Evolutionary conservation across 169 alveolate species (phyloP).

Genomic region (Plasmodium malariae): DNA sequence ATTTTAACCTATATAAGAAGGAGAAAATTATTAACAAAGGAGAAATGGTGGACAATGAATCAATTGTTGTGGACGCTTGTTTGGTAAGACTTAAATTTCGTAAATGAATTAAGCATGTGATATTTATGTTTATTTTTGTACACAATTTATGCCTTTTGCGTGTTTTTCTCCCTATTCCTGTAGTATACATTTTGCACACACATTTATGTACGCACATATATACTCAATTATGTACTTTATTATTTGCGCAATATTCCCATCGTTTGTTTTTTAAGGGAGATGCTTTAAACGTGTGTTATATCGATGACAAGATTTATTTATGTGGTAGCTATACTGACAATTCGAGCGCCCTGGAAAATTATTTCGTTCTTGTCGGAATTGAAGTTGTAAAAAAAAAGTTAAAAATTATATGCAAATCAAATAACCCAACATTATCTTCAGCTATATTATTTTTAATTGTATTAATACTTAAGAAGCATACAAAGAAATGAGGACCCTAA

Average conservation of each 20-base stretch:
- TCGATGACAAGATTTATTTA: constrained; percentile 45
- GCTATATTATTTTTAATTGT: constrained; percentile 64
- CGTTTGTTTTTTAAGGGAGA: constrained; percentile 17
- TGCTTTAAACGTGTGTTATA: constrained; percentile 35
- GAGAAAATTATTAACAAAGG: constrained; percentile 41
- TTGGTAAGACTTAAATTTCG: too few relatives aligned
- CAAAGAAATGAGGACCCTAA: not conserved
- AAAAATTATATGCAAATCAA: constrained; percentile 53
- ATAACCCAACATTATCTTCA: constrained; percentile 59
- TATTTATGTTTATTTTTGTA: not conserved
- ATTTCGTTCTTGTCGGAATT: constrained; percentile 61
- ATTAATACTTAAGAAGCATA: constrained; percentile 31
- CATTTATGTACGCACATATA: not conserved
- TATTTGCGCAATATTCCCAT: not conserved
- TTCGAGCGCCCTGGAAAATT: constrained; percentile 42
- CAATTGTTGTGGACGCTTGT: constrained; percentile 6
- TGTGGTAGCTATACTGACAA: constrained; percentile 49
- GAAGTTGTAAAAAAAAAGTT: constrained; percentile 32
- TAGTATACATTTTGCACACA: not conserved
- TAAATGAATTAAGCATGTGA: too few relatives aligned
- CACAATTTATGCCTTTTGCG: not conserved
- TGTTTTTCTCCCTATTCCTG: too few relatives aligned
- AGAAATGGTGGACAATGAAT: constrained; percentile 25
- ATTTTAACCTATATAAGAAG: constrained; percentile 49
- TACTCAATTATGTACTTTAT: not conserved